Base-by-base conservation (phyloP, 352 stramenopile species). In the Phytophthora chlamydospora region DNA sequence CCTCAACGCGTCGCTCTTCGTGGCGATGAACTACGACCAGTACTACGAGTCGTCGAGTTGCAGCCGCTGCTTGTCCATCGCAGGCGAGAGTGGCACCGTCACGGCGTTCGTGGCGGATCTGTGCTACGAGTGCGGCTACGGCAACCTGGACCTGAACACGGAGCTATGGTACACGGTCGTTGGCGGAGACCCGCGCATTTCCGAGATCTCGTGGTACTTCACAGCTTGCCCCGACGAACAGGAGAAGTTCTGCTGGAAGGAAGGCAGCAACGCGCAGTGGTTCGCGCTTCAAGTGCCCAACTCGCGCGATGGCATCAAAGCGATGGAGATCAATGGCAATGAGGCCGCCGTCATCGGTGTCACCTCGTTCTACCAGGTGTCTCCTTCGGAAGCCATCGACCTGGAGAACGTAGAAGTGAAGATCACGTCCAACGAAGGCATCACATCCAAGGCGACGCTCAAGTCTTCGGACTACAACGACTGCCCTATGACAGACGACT, bases 291-390 rank as follows among this genome's bases (percentile, higher is more conserved):
- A 90, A 47, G 75, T 84, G 32, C 67, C 66, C 45, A 90, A 89
- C 65, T 85, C 76, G 3, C 58, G 66, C 16, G 63, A 76, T 38
- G 76, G 74, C 27, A 67, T 90, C 31, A 68, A 76, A 39, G 48
- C 42, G 12, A 79, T 89, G 69, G 68, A 83, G 41, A 85, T 87
- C 51, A 74, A 73, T 34, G 73, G 70, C 19, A 56, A 66, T 13
- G 66, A 80, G 24, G 70, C 68, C 8, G 50, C 70, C 33, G 61
- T 82, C n/a, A 83, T 83, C 38, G 74, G 74, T 2, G 93, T 98
- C 36, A 91, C 97, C 59, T 98, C 94, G 75, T 98, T 98, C 74
- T 98, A 74, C 46, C 68, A 77, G 27, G 54, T 77, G 3, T 54
- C 68, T 24, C 64, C 68, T n/a, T 55, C 55, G 14, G 65, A 71